These are phyloP conservation scores for Chrysanthemum lavandulifolium DNA, from an alignment of 129 eudicot species.

Conservation along the genomic window DNA sequence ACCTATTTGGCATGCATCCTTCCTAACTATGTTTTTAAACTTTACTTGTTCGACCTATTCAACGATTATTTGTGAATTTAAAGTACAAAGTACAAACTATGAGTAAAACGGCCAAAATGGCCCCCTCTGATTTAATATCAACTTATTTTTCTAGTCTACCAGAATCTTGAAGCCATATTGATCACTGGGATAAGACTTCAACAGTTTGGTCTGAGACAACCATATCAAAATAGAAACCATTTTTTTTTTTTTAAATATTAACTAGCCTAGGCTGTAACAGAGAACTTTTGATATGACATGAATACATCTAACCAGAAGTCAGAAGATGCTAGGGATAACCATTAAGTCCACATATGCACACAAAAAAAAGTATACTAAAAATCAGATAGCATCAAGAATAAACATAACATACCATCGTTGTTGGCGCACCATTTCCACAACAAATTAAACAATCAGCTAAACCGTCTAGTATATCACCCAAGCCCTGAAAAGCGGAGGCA, in stretches of 20 bases:
- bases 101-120: too few species aligned
- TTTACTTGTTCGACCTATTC: too few species aligned
- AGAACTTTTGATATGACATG: neutral
- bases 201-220: neutral
- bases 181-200: neutral
- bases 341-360: neutral
- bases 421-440: slow-evolving; percentile 46
- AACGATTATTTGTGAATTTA: too few species aligned
- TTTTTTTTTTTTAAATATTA: neutral
- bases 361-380: neutral
- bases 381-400: neutral
- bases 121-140: neutral
- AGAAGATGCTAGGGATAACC: neutral
- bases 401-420: slow-evolving; percentile 36
- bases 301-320: neutral
- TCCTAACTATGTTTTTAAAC: too few species aligned
- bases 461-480: slow-evolving; percentile 51
- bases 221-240: neutral
- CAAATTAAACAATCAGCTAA: slow-evolving; percentile 75
- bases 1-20: too few species aligned
- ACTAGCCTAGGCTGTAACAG: neutral
- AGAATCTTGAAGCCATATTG: neutral
- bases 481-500: slow-evolving; percentile 34
- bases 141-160: neutral
- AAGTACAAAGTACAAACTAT: too few species aligned